Evolutionary conservation across 2,329 filamentous ascomycete genomes (phyloP), one percentile per base, ranked within the genome.

Genomic region (Cordyceps tenuipes): DNA sequence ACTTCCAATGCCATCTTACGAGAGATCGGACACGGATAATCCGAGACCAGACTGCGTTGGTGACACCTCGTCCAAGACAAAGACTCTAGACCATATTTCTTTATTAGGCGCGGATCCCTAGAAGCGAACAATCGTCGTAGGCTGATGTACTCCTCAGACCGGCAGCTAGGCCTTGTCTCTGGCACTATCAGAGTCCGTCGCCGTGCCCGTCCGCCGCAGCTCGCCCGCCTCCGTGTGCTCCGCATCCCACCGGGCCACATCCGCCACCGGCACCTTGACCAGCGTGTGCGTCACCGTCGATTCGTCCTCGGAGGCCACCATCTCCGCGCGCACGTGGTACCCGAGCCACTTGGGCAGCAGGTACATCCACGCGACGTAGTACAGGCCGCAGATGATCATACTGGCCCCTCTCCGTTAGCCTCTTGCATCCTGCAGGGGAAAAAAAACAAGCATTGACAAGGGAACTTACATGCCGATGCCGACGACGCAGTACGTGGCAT

Each of bases 401-500:
- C 80, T 83, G 19, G n/a, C n/a, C n/a, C n/a, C n/a, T n/a, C n/a
- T n/a, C n/a, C n/a, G n/a, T n/a, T n/a, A n/a, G n/a, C n/a, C n/a
- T n/a, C n/a, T n/a, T n/a, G n/a, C n/a, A n/a, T n/a, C n/a, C n/a
- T n/a, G n/a, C n/a, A n/a, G n/a, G n/a, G n/a, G n/a, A n/a, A n/a
- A n/a, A n/a, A n/a, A n/a, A n/a, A n/a, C n/a, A n/a, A n/a, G n/a
- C n/a, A n/a, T n/a, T n/a, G n/a, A n/a, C n/a, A n/a, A n/a, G n/a
- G n/a, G n/a, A 15, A 81, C 82, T 76, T 74, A 85, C 82, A 88
- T 79, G 23, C 70, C 84, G 61, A 90, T 79, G 0, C 87, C 86
- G 0, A 83, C 80, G 0, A 84, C 81, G 21, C 81, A 79, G 65
- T 90, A 89, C 0, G 86, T 89, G 1, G 79, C 86, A 64, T 90